These are phyloP conservation scores for Panicum virgatum DNA, from an alignment of 202 grass and related monocot genomes.

Conservation along the genomic window DNA sequence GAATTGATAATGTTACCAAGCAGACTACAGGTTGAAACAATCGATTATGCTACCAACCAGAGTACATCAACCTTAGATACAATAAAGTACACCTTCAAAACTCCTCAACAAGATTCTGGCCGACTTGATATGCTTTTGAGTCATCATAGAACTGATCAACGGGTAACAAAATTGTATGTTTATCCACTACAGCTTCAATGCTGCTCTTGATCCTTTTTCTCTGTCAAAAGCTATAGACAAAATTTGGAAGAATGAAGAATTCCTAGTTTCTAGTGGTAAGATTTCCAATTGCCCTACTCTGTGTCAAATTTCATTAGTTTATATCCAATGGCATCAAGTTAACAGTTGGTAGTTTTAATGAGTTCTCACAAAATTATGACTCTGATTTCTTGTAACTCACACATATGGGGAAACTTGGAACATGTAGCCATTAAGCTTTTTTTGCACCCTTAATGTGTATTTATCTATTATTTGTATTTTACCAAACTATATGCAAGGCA, in stretches of 20 bases:
- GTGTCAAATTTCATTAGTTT: background rate
- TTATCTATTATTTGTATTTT: too few species aligned
- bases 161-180: constrained; percentile 55
- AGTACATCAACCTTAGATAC: too few species aligned
- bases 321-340: background rate
- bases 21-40: constrained; percentile 18
- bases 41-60: too few species aligned
- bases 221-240: constrained; percentile 51
- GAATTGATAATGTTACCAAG: background rate
- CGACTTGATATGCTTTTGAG: constrained; percentile 47
- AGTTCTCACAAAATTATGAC: background rate
- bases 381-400: background rate
- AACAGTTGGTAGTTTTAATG: background rate
- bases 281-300: background rate
- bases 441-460: too few species aligned
- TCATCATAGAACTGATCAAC: constrained; percentile 52
- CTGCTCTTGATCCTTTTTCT: constrained; percentile 66
- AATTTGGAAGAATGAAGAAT: constrained; percentile 2
- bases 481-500: too few species aligned
- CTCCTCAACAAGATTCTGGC: constrained; percentile 43
- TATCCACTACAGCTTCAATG: constrained; percentile 43
- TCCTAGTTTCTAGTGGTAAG: constrained; percentile 11
- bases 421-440: too few species aligned
- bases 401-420: too few species aligned
- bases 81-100: constrained; percentile 38